Conservation (phyloP, 1,284 basidiomycete species). For the Austroboletus niveus region DNA sequence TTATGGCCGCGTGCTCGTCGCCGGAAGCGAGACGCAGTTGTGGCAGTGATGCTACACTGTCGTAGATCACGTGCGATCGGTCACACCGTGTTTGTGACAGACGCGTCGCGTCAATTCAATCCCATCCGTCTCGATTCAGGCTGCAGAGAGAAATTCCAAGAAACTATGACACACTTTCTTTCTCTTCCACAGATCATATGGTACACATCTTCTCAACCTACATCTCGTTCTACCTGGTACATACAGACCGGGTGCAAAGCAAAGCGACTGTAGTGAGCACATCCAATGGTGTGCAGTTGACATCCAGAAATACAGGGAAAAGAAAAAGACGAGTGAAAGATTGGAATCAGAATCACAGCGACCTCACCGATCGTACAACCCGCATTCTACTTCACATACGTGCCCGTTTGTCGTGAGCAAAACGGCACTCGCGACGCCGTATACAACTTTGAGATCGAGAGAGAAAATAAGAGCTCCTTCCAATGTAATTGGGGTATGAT, state of each 20-base stretch:
- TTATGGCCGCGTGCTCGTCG: not conserved
- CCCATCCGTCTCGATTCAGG: not conserved
- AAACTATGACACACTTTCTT: constrained; percentile 9
- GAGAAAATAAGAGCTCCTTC: constrained; percentile 21
- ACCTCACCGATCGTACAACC: constrained; percentile 17
- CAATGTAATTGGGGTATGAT: constrained; percentile 22
- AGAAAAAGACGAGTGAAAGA: constrained; percentile 1
- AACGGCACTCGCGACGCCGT: constrained; percentile 10
- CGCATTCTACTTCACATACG: constrained; percentile 11
- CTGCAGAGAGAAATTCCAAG: not conserved
- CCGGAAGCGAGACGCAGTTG: not conserved
- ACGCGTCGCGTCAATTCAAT: constrained; percentile 24
- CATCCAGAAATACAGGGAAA: constrained; percentile 20
- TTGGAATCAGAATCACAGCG: constrained; percentile 2
- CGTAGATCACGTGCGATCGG: constrained; percentile 23
- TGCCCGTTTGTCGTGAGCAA: constrained; percentile 4
- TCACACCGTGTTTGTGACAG: constrained; percentile 33
- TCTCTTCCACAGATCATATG: constrained; percentile 18
- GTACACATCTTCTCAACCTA: constrained; percentile 27
- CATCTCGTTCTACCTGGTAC: constrained; percentile 12
- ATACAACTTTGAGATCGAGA: constrained; percentile 27
- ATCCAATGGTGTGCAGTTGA: constrained; percentile 6
- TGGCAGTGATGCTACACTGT: constrained; percentile 23
- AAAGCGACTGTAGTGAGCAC: constrained; percentile 21
- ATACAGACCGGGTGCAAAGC: constrained; percentile 26